Conservation (phyloP, 176 grass and related monocot genomes). For the Avena atlantica region DNA sequence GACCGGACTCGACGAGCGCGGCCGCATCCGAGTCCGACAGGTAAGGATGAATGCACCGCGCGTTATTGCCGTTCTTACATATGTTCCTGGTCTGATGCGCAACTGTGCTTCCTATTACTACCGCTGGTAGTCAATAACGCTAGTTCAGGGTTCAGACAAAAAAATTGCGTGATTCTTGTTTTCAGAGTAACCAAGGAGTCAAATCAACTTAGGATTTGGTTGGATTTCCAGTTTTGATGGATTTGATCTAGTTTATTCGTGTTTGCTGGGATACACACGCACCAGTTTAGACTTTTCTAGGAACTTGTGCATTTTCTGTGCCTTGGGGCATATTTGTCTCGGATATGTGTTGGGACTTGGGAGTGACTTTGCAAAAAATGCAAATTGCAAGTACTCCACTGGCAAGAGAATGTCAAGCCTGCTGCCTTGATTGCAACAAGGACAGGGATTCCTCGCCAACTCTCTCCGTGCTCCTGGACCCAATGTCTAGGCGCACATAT, state of each 20-base stretch:
- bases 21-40: neutral
- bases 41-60: neutral
- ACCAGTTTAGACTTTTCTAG: neutral
- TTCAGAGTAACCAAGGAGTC: neutral
- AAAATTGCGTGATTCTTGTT: neutral
- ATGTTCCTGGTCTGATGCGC: neutral
- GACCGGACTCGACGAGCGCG: neutral
- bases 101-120: neutral
- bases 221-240: neutral
- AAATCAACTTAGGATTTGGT: neutral
- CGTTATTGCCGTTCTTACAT: neutral
- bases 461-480: neutral
- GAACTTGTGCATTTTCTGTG: neutral
- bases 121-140: neutral
- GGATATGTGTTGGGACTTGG: neutral
- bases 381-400: neutral
- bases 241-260: neutral
- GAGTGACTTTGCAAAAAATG: neutral
- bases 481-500: neutral
- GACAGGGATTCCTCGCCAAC: neutral
- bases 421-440: neutral
- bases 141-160: neutral
- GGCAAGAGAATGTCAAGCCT: neutral
- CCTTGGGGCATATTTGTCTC: neutral
- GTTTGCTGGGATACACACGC: neutral